These are phyloP conservation scores for Fusarium sp. DNA, from an alignment of 2,329 filamentous ascomycete species.

Conservation along the genomic window DNA sequence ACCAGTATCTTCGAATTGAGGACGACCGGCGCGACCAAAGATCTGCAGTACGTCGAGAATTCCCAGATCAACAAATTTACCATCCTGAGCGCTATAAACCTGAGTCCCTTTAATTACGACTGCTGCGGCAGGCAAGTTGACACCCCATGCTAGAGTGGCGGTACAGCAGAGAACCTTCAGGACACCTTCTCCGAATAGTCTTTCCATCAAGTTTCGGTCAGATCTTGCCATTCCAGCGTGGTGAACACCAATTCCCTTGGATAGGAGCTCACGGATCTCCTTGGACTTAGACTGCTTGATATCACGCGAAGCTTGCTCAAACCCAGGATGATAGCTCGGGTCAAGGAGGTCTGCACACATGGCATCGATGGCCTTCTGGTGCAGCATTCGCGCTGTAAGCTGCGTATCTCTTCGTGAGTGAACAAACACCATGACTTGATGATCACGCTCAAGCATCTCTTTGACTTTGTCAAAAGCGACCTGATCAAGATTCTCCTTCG, in stretches of 20 bases:
- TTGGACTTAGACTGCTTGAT: conserved; percentile 86
- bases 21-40: conserved; percentile 96
- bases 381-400: conserved; percentile 83
- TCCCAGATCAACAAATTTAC: conserved; percentile 94
- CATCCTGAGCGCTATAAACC: conserved; percentile 93
- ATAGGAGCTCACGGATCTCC: conserved; percentile 87
- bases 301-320: conserved; percentile 80
- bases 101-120: conserved; percentile 99
- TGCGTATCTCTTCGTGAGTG: conserved; percentile 96
- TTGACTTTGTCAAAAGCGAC: conserved; percentile 93
- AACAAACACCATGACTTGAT: conserved; percentile 99
- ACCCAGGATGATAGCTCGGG: conserved; percentile 78
- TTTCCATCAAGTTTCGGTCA: conserved; percentile 94
- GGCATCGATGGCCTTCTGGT: conserved; percentile 85
- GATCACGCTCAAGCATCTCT: conserved; percentile 89
- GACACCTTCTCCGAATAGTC: conserved; percentile 89
- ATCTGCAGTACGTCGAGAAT: conserved; percentile 98
- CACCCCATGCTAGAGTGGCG: conserved; percentile 96
- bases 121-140: conserved; percentile 95
- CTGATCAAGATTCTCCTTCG: conserved; percentile 86
- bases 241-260: conserved; percentile 92
- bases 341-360: conserved; percentile 84
- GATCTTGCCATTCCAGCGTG: conserved; percentile 96
- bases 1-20: conserved; percentile 96
- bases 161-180: conserved; percentile 98